Evolutionary conservation across 139 green algal species (phyloP).

Genomic region (Microglena sp.): DNA sequence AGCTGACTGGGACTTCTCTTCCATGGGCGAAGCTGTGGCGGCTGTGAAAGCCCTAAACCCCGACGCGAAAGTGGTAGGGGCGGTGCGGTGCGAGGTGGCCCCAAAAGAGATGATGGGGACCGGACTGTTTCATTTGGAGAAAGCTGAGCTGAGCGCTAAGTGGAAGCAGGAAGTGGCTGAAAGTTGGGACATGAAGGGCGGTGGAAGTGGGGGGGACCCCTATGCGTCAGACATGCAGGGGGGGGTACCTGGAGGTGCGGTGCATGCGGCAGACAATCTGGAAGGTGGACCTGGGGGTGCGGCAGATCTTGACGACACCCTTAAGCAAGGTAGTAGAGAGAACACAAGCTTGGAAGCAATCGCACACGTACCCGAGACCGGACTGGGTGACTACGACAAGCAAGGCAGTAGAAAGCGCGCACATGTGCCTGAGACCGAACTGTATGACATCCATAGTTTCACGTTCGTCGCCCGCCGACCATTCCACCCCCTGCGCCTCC

Average conservation of each 20-base stretch:
- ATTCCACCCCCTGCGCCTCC: conserved; percentile 21
- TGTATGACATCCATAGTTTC: conserved; percentile 26
- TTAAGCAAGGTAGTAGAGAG: not conserved
- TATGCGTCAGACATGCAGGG: not conserved
- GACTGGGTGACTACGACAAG: not conserved
- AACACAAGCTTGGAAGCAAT: not conserved
- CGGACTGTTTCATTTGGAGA: too few species aligned
- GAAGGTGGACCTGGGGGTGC: not conserved
- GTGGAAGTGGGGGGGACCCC: not conserved
- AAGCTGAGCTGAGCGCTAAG: not conserved
- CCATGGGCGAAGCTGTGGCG: not conserved
- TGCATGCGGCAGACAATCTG: not conserved
- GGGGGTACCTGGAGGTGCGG: not conserved
- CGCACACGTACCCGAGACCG: not conserved
- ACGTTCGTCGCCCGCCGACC: conserved; percentile 16
- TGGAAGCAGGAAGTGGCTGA: not conserved
- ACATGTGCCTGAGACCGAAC: conserved; percentile 19
- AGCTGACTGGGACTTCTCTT: not conserved
- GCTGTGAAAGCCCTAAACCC: not conserved
- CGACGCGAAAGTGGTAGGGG: not conserved
- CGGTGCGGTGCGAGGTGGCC: conserved; percentile 1
- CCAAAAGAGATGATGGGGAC: not conserved
- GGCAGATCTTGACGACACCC: not conserved
- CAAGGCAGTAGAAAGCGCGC: not conserved
- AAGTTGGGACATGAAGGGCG: not conserved